Conservation (phyloP, 495 filamentous ascomycete species). For the Podospora conica region DNA sequence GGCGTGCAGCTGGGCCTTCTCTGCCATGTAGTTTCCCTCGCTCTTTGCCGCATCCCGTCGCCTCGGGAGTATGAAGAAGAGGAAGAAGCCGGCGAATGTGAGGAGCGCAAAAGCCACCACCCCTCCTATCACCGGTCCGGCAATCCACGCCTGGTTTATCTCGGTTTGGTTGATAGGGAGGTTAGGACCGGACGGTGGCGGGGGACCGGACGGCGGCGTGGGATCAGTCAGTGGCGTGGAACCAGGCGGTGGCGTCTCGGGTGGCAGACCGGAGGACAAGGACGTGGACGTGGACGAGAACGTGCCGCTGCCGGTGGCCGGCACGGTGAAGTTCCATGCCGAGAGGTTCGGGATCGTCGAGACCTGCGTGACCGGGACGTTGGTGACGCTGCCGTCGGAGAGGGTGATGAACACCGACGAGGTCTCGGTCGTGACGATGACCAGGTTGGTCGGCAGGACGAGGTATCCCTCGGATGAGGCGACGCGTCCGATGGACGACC, state of each 20-base stretch:
- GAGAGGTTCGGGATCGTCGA: background rate
- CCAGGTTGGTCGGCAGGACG: background rate
- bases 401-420: background rate
- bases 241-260: too few species aligned
- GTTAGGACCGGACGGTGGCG: background rate
- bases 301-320: background rate
- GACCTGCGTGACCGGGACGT: background rate
- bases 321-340: background rate
- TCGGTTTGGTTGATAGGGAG: background rate
- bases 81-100: background rate
- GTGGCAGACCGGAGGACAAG: too few species aligned
- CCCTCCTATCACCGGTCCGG: background rate
- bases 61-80: background rate
- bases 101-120: background rate
- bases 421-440: background rate
- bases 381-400: background rate
- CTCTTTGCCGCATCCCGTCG: background rate
- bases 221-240: background rate
- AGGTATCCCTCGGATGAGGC: background rate
- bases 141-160: background rate
- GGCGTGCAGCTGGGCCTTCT: background rate
- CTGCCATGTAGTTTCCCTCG: background rate
- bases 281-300: too few species aligned
- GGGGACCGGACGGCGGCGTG: background rate
- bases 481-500: background rate